Evolutionary conservation across 345 rosid species (phyloP).

Genomic region (Ceriops zippeliana): DNA sequence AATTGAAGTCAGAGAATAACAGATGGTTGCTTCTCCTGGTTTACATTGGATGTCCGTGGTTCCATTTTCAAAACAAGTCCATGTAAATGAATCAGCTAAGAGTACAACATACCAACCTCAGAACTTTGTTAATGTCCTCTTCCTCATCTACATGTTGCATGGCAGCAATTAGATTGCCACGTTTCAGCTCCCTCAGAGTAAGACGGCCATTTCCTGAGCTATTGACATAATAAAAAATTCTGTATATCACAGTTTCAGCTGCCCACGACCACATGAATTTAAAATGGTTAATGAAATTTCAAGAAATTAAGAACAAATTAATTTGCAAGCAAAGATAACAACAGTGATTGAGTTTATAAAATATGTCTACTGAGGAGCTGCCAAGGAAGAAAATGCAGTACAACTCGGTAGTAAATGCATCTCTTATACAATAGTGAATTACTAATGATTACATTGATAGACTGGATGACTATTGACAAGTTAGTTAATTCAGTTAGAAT

Average conservation of each 20-base stretch:
- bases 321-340: background rate
- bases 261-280: constrained; percentile 32
- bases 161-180: constrained; percentile 78
- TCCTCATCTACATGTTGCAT: constrained; percentile 93
- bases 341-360: background rate
- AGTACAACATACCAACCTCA: constrained; percentile 47
- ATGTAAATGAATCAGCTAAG: background rate
- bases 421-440: background rate
- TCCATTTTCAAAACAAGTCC: background rate
- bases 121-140: constrained; percentile 94
- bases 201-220: constrained; percentile 82
- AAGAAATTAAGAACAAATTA: background rate
- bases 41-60: background rate
- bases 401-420: background rate
- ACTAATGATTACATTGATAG: background rate
- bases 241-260: constrained; percentile 98
- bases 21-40: background rate
- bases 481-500: no score
- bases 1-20: no score
- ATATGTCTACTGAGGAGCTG: background rate
- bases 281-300: background rate
- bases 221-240: constrained; percentile 93
- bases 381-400: no score
- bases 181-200: constrained; percentile 84
- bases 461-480: background rate